These are phyloP conservation scores for Chaetothyriales sp. DNA, from an alignment of 2,329 filamentous ascomycete genomes.

Conservation along the genomic window DNA sequence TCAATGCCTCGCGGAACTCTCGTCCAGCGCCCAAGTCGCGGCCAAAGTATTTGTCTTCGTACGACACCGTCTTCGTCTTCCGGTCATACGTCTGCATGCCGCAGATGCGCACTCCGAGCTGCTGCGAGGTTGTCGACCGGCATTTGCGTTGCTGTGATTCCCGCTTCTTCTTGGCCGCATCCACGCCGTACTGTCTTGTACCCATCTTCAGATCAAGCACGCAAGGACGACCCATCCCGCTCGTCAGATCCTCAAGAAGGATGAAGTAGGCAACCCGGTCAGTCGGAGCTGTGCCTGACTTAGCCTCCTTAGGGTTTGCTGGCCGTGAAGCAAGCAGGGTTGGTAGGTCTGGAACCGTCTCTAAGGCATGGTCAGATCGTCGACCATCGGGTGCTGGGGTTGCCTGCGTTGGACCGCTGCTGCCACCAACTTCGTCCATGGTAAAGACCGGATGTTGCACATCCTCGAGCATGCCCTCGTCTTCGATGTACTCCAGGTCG, in stretches of 20 bases:
- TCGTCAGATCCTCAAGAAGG: slow-evolving; percentile 82
- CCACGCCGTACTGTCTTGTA: slow-evolving; percentile 87
- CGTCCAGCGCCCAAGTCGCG: slow-evolving; percentile 70
- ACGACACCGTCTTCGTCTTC: slow-evolving; percentile 68
- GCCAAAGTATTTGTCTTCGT: slow-evolving; percentile 96
- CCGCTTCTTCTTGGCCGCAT: slow-evolving; percentile 82
- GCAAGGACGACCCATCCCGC: slow-evolving; percentile 90
- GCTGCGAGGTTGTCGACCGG: slow-evolving; percentile 74
- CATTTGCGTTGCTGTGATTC: slow-evolving; percentile 88
- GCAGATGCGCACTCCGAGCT: slow-evolving; percentile 84
- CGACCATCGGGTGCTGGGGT: not conserved
- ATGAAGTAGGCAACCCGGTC: slow-evolving; percentile 79
- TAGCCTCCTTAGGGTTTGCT: slow-evolving; percentile 62
- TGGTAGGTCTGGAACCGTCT: not conserved
- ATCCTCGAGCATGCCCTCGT: slow-evolving; percentile 72
- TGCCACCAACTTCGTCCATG: slow-evolving; percentile 43
- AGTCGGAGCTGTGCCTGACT: slow-evolving; percentile 34
- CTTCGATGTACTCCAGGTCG: slow-evolving; percentile 79
- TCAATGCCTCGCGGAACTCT: slow-evolving; percentile 79
- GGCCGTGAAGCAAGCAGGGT: slow-evolving; percentile 29
- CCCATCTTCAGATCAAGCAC: slow-evolving; percentile 99
- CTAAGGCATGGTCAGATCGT: not conserved
- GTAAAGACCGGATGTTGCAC: slow-evolving; percentile 54
- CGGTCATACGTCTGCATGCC: slow-evolving; percentile 94
- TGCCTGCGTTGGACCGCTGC: not conserved